Conservation (phyloP, 768 basidiomycete genomes). For the Termitomyces sp. region DNA sequence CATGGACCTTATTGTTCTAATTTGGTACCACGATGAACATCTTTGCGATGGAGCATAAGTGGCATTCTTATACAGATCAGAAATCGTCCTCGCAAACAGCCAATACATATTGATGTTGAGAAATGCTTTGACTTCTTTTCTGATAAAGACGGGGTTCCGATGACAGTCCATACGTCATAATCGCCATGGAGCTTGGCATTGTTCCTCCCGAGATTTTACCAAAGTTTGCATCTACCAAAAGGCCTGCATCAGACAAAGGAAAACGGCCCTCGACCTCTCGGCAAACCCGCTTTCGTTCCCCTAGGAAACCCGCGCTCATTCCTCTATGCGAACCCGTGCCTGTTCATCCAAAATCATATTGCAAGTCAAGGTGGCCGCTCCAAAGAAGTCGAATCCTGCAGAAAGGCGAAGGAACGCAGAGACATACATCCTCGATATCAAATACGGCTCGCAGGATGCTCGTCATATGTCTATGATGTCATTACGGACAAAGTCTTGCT, state of each 20-base stretch:
- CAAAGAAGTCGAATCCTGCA: no score
- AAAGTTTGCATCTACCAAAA: no score
- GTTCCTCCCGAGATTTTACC: neutral
- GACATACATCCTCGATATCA: neutral
- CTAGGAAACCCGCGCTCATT: no score
- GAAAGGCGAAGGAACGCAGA: neutral
- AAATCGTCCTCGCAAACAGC: neutral
- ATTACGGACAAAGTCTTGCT: neutral
- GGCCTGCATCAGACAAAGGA: no score
- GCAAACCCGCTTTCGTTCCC: no score
- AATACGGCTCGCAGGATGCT: neutral
- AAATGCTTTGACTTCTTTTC: neutral
- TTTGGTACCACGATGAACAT: neutral
- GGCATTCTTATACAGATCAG: neutral
- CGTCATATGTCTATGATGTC: neutral
- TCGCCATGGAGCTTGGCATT: slow-evolving; percentile 4
- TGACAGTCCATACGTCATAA: slow-evolving; percentile 1
- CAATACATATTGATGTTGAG: neutral
- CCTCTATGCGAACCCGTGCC: no score
- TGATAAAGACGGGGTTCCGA: neutral
- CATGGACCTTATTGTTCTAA: neutral
- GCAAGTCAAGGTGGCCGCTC: no score
- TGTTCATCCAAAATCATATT: no score
- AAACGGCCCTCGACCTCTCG: neutral
- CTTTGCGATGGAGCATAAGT: neutral